Base-by-base conservation (phyloP, 768 basidiomycete genomes). In the Mycena galopus region DNA sequence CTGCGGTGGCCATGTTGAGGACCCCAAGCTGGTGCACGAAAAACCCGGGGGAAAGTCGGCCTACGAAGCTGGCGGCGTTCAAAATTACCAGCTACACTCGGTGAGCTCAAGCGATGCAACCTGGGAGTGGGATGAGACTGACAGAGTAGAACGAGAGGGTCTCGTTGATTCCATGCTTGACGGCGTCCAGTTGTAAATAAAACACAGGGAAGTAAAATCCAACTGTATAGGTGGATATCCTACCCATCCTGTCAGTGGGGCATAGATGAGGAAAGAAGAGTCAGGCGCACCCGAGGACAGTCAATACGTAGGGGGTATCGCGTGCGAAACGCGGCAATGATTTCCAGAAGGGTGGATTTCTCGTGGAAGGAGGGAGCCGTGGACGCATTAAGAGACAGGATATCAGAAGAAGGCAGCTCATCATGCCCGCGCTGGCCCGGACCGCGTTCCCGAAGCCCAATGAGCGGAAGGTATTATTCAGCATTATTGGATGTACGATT, bases 371-470 rank as follows among this genome's bases (percentile, higher is more conserved):
- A 0, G 81, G 78, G 0, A 82, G 58, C 29, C 84, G 82, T 8
- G 86, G 79, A 39, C 79, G 78, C 79, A 87, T 84, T 55, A 85
- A 69, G 6, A 82, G 30, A 72, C 85, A 82, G 0, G 84, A 85
- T 57, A 85, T 75, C 25, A 84, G 39, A 58, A 89, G 75, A 14
- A 84, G 72, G n/a, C 78, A n/a, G n/a, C n/a, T n/a, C n/a, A n/a
- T n/a, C n/a, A n/a, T n/a, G n/a, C n/a, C n/a, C 0, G 85, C 87
- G 63, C 82, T 86, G n/a, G 80, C 83, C 3, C 86, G 82, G 33
- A 84, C 84, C 16, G 84, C 83, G 30, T 81, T 83, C 21, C 79
- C 81, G 50, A 88, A 89, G 7, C 87, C 86, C n/a, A 84, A 79
- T 3, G 30, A 25, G 6, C 78, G 78, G 58, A 81, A 76, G 44